Conservation (phyloP, 2,329 filamentous ascomycete genomes). For the Hortaea werneckii region DNA sequence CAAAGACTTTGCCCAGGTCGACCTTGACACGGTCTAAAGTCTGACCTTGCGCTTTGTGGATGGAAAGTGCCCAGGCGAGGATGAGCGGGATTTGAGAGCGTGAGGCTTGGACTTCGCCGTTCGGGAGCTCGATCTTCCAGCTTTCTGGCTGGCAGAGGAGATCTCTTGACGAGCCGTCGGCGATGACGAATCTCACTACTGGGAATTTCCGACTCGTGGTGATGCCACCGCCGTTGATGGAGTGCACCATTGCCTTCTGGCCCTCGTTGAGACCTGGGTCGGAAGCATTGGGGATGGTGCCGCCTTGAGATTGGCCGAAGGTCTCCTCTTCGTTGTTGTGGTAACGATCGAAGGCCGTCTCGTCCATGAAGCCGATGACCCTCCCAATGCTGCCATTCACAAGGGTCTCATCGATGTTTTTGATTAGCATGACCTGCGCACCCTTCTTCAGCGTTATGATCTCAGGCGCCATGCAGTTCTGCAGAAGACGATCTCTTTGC, state of each 20-base stretch:
- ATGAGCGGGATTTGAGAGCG: slow-evolving; percentile 71
- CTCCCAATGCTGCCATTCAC: slow-evolving; percentile 92
- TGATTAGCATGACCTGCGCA: slow-evolving; percentile 99
- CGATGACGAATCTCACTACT: slow-evolving; percentile 70
- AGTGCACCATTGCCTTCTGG: slow-evolving; percentile 1
- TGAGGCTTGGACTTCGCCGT: slow-evolving; percentile 83
- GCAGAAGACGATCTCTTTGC: slow-evolving; percentile 65
- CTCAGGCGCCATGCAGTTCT: slow-evolving; percentile 89
- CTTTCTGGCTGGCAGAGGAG: slow-evolving; percentile 77
- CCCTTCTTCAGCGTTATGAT: slow-evolving; percentile 73
- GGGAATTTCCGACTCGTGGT: slow-evolving; percentile 57
- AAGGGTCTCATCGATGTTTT: slow-evolving; percentile 87
- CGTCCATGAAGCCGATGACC: slow-evolving; percentile 70
- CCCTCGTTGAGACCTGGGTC: not conserved
- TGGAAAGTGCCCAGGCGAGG: slow-evolving; percentile 90
- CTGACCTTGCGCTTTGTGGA: slow-evolving; percentile 96
- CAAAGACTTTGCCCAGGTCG: slow-evolving; percentile 82
- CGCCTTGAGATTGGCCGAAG: slow-evolving; percentile 13
- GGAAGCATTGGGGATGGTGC: slow-evolving; percentile 21
- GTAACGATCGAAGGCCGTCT: slow-evolving; percentile 35
- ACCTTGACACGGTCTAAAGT: slow-evolving; percentile 91
- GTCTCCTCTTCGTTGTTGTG: slow-evolving; percentile 18
- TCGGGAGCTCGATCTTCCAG: slow-evolving; percentile 97
- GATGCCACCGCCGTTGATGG: slow-evolving; percentile 25
- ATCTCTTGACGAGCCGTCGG: slow-evolving; percentile 64